phyloP scores from a whole-genome alignment of 1,284 basidiomycete genomes.

The Ganoderma leucocontextum region DNA sequence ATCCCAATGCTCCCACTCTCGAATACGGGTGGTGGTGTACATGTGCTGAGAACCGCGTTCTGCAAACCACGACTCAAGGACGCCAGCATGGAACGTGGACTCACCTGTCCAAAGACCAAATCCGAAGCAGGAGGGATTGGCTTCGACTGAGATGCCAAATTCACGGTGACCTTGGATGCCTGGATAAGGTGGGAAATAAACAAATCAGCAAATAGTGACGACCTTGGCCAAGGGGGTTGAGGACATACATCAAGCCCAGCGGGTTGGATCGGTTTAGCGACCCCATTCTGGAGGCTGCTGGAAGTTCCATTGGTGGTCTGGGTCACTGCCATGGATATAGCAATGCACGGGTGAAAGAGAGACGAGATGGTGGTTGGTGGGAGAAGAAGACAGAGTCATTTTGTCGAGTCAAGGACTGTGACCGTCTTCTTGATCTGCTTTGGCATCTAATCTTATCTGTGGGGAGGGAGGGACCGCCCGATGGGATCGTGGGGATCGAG shows the following conservation, averaged over 20 bases:
- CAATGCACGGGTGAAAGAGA: neutral
- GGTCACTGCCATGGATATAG: constrained; percentile 23
- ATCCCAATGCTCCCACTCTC: too few species aligned
- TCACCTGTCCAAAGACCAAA: constrained; percentile 54
- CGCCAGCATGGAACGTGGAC: constrained; percentile 4
- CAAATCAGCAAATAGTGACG: neutral
- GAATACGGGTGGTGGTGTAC: neutral
- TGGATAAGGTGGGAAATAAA: constrained; percentile 29
- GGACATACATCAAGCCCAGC: constrained; percentile 30
- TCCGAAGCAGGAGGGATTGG: constrained; percentile 48
- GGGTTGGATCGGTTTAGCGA: constrained; percentile 17
- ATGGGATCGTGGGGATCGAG: neutral
- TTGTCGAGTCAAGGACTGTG: constrained; percentile 19
- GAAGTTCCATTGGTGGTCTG: neutral
- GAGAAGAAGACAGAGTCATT: neutral
- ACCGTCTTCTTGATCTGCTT: constrained; percentile 7
- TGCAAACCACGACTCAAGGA: constrained; percentile 4
- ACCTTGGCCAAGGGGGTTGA: neutral
- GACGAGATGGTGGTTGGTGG: constrained; percentile 7
- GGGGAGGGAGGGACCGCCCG: neutral
- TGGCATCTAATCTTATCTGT: constrained; percentile 32
- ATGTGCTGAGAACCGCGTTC: neutral
- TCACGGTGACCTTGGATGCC: constrained; percentile 55
- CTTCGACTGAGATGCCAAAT: constrained; percentile 46
- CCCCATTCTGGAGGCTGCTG: neutral